Conservation (phyloP, 2,329 filamentous ascomycete species). For the Aaosphaeria arxii region DNA sequence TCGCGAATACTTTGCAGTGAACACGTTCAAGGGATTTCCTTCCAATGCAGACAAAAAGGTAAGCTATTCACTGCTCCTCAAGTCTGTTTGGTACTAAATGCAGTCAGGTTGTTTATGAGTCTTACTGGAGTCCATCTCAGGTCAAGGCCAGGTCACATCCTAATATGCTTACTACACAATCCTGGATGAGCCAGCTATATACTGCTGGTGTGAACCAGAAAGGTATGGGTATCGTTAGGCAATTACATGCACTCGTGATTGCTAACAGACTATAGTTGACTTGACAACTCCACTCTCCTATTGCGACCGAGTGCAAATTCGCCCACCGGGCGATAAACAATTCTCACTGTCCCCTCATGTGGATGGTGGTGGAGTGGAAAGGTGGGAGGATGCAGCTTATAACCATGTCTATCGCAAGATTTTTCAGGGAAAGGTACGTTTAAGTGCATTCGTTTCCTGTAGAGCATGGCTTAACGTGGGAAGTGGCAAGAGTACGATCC, state of each 20-base stretch:
- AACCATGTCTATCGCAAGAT: background rate
- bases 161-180: background rate
- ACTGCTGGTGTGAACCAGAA: background rate
- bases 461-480: background rate
- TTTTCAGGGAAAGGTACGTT: background rate
- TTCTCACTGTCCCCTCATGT: background rate
- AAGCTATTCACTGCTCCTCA: background rate
- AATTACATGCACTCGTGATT: background rate
- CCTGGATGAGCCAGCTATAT: background rate
- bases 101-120: background rate
- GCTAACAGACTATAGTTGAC: background rate
- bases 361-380: background rate
- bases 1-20: slow-evolving; percentile 1
- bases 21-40: background rate
- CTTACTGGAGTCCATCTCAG: background rate
- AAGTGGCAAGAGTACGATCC: slow-evolving; percentile 1
- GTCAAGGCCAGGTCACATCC: background rate
- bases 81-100: background rate
- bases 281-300: background rate
- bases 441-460: background rate
- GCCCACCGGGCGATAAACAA: background rate
- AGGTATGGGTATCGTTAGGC: background rate
- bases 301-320: background rate
- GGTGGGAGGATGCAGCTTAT: background rate
- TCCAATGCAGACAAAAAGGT: background rate